phyloP scores from a whole-genome alignment of 2,329 filamentous ascomycete genomes.

The Zasmidium citrigriseum region DNA sequence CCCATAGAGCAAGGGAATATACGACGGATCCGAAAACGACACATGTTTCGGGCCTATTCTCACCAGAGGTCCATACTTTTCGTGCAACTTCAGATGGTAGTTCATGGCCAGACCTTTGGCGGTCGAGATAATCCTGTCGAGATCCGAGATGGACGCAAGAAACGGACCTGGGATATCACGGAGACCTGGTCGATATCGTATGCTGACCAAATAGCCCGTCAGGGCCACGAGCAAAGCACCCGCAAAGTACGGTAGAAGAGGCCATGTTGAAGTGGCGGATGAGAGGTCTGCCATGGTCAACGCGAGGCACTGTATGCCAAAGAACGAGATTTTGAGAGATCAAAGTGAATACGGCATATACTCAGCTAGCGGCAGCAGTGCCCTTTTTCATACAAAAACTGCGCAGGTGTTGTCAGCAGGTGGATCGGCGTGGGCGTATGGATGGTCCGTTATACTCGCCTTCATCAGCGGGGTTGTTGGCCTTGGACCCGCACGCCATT shows the following conservation, averaged over 20 bases:
- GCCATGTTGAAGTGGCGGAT: not conserved
- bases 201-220: conserved; percentile 4
- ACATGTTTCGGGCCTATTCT: conserved; percentile 75
- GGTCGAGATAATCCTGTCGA: conserved; percentile 48
- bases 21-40: conserved; percentile 68
- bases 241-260: not conserved
- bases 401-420: too few relatives aligned
- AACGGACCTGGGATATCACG: conserved; percentile 52
- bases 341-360: too few relatives aligned
- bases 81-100: conserved; percentile 59
- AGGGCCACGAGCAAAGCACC: not conserved
- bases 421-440: too few relatives aligned
- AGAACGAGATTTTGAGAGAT: too few relatives aligned
- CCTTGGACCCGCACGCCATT: too few relatives aligned
- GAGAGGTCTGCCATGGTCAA: not conserved
- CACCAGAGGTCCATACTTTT: conserved; percentile 68
- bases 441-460: too few relatives aligned
- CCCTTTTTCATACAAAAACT: too few relatives aligned
- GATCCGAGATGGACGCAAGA: conserved; percentile 55
- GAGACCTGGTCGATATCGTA: conserved; percentile 23
- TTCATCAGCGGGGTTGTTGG: too few relatives aligned
- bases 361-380: too few relatives aligned
- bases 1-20: conserved; percentile 62
- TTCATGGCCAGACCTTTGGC: conserved; percentile 70
- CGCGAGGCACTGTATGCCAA: too few relatives aligned